These are phyloP conservation scores for Pythium dissimile DNA, from an alignment of 352 stramenopile genomes.

Conservation along the genomic window DNA sequence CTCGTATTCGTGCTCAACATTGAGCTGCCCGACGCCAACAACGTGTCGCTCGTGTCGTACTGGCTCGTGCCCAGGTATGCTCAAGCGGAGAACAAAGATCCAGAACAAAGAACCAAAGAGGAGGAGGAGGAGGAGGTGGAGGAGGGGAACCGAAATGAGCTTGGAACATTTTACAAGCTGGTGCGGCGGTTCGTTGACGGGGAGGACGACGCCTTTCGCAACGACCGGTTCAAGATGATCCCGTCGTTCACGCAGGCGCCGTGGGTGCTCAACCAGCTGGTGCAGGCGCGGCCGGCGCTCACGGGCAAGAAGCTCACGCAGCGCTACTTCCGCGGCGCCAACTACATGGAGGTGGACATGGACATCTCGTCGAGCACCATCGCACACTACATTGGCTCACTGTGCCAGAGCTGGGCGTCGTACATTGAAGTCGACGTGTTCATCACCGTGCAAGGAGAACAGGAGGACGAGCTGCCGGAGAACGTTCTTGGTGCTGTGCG, in stretches of 20 bases:
- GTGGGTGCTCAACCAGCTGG: slow-evolving; percentile 78
- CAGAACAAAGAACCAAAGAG: background rate
- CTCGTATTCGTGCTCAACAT: slow-evolving; percentile 88
- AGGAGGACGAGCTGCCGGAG: slow-evolving; percentile 71
- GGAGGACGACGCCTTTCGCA: slow-evolving; percentile 42
- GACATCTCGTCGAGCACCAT: slow-evolving; percentile 78
- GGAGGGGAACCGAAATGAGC: slow-evolving; percentile 5
- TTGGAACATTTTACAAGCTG: slow-evolving; percentile 52
- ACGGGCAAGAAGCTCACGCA: slow-evolving; percentile 86
- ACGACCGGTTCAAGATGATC: slow-evolving; percentile 88
- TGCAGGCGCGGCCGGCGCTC: slow-evolving; percentile 82
- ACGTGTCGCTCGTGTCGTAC: slow-evolving; percentile 75
- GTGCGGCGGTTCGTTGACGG: slow-evolving; percentile 52
- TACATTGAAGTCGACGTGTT: slow-evolving; percentile 81
- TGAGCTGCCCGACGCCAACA: slow-evolving; percentile 65
- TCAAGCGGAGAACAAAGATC: background rate
- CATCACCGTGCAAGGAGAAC: slow-evolving; percentile 72
- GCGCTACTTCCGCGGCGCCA: slow-evolving; percentile 69
- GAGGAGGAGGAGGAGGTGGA: background rate
- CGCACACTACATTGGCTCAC: slow-evolving; percentile 70
- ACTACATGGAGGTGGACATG: slow-evolving; percentile 88
- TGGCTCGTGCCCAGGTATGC: slow-evolving; percentile 46
- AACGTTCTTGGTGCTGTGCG: slow-evolving; percentile 54
- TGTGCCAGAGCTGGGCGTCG: slow-evolving; percentile 74
- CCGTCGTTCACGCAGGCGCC: slow-evolving; percentile 80